phyloP scores from a whole-genome alignment of 1,284 basidiomycete genomes.

The Trichosporon coremiiforme region DNA sequence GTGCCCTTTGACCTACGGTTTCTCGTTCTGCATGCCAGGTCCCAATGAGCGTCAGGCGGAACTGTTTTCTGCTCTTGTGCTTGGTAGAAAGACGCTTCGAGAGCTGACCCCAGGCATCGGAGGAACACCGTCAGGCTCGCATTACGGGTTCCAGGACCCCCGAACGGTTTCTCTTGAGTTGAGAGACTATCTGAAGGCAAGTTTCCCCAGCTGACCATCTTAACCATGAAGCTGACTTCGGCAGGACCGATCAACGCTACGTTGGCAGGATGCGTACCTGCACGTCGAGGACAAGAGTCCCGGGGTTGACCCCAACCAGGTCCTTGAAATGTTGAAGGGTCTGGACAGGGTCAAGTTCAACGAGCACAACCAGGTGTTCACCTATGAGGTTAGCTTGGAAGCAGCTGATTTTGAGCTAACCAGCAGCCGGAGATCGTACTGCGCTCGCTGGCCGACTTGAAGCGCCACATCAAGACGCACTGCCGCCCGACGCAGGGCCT shows the following conservation, averaged over 20 bases:
- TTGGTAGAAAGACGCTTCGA: no score
- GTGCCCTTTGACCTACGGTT: no score
- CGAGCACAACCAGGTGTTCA: conserved; percentile 49
- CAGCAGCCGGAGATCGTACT: conserved; percentile 49
- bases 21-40: no score
- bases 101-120: conserved; percentile 23
- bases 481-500: conserved; percentile 42
- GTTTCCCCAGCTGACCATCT: neutral
- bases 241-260: conserved; percentile 40
- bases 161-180: conserved; percentile 44
- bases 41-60: no score
- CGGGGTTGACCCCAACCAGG: conserved; percentile 37
- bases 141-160: conserved; percentile 36
- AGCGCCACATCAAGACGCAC: conserved; percentile 49
- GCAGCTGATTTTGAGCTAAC: neutral
- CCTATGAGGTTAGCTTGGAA: conserved; percentile 46
- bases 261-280: conserved; percentile 43
- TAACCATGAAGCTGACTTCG: neutral
- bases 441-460: conserved; percentile 40
- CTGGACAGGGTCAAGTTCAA: conserved; percentile 50
- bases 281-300: conserved; percentile 43
- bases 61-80: no score
- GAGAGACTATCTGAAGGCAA: conserved; percentile 40
- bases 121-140: conserved; percentile 20
- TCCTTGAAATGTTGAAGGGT: conserved; percentile 47